Base-by-base conservation (phyloP, 257 asterid genomes). In the Parsonsia alboflavescens region DNA sequence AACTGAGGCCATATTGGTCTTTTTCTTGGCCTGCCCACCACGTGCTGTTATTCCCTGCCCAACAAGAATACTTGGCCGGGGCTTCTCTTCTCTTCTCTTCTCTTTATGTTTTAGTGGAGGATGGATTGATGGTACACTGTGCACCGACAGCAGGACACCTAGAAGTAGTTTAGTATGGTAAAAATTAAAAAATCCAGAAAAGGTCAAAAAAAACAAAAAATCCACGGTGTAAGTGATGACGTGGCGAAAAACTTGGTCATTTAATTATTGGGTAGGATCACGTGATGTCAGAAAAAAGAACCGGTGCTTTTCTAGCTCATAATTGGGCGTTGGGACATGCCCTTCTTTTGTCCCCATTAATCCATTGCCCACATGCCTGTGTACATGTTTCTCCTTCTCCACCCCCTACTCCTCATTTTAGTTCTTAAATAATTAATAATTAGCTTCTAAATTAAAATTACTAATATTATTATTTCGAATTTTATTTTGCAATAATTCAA, bases 91-190 rank as follows among this genome's bases (percentile, higher is more conserved):
- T 24, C 0, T 50, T 50, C 21, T 0, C 21, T 49, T n/a, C 73
- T 6, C 33, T 9, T 57, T 7, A 12, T 42, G 46, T 68, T 0
- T 68, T 2, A 36, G 56, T 11, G 5, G 73, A 15, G 30, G 28
- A 16, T 36, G 2, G 62, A 52, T 52, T 53, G 59, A 21, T 53
- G 19, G 64, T 59, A 73, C 76, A 3, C 44, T 70, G 79, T 39
- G 61, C 82, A 81, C 96, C 93, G 96, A 88, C 93, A 76, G 74
- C 76, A 61, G 26, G 10, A 33, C n/a, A n/a, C 74, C 45, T 24
- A 7, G 6, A 8, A 61, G 19, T 5, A 9, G 9, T 6, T n/a
- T n/a, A 52, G 36, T 7, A 4, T 54, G 44, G 77, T 75, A 65
- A 30, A 16, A 64, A 6, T 10, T 11, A 39, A 7, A 22, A 54